A percentile compares a stretch with the other conserved stretches of the same genome.
These are phyloP conservation scores for Tetrapisispora arboricola DNA, from an alignment of 805 yeast species.

Conservation along the genomic window DNA sequence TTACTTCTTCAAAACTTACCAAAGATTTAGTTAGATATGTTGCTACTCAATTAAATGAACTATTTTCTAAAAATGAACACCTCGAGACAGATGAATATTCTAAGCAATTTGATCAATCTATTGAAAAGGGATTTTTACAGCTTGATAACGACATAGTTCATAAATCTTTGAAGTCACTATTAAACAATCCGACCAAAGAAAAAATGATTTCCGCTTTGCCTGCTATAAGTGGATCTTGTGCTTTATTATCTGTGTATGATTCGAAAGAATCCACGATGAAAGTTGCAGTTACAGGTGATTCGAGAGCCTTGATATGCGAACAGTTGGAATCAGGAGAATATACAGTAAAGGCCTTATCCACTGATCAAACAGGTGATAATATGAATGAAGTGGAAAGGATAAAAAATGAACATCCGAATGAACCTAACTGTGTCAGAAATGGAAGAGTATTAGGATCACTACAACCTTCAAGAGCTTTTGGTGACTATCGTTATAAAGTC, in stretches of 20 bases:
- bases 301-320: slow-evolving; percentile 81
- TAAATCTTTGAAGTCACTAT: slow-evolving; percentile 57
- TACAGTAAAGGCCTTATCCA: slow-evolving; percentile 78
- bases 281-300: slow-evolving; percentile 95
- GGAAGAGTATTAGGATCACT: slow-evolving; percentile 89
- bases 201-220: slow-evolving; percentile 66
- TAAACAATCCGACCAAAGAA: slow-evolving; percentile 53
- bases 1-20: slow-evolving; percentile 76
- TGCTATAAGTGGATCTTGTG: slow-evolving; percentile 93
- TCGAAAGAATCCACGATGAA: slow-evolving; percentile 58
- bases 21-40: slow-evolving; percentile 70
- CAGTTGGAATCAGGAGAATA: slow-evolving; percentile 55
- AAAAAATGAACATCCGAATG: slow-evolving; percentile 82
- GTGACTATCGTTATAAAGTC: slow-evolving; percentile 91
- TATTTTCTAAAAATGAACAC: slow-evolving; percentile 40
- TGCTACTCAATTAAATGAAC: slow-evolving; percentile 62
- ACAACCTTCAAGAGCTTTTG: slow-evolving; percentile 95
- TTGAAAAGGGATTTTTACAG: slow-evolving; percentile 67
- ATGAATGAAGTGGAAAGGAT: slow-evolving; percentile 78
- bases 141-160: slow-evolving; percentile 82
- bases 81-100: slow-evolving; percentile 34
- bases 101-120: slow-evolving; percentile 66
- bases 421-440: slow-evolving; percentile 67
- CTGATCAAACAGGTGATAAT: slow-evolving; percentile 92
- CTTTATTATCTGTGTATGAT: slow-evolving; percentile 78